Percentiles rank a stretch among this genome's conserved stretches.
Evolutionary conservation across 2,329 filamentous ascomycete species (phyloP).

Genomic region (Fusarium kyushuense): DNA sequence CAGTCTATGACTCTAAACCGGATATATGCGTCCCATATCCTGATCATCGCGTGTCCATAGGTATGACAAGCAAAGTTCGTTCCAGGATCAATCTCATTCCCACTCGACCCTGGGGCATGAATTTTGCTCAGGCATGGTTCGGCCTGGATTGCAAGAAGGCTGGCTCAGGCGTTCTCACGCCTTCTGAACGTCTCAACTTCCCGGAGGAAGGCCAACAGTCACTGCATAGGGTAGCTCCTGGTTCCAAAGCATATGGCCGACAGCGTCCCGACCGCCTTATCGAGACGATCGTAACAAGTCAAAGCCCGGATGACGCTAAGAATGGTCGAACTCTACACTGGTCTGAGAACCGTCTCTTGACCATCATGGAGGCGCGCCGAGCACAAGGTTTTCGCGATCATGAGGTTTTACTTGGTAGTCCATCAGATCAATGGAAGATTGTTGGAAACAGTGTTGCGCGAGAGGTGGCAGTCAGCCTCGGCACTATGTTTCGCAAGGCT

Average conservation of each 20-base stretch:
- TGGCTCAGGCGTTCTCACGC: constrained; percentile 53
- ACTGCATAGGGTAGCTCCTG: constrained; percentile 55
- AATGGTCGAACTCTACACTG: constrained; percentile 72
- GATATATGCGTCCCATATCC: constrained; percentile 74
- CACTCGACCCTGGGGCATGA: constrained; percentile 65
- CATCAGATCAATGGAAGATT: constrained; percentile 70
- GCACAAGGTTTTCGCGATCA: constrained; percentile 78
- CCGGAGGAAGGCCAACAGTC: constrained; percentile 42
- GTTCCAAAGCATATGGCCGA: constrained; percentile 64
- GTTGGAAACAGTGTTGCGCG: constrained; percentile 83
- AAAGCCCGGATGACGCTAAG: constrained; percentile 65
- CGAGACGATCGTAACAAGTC: constrained; percentile 70
- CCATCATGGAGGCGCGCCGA: constrained; percentile 74
- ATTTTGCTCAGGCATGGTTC: constrained; percentile 61
- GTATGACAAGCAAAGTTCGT: constrained; percentile 56
- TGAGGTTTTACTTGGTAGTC: constrained; percentile 74
- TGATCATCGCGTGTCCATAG: constrained; percentile 70
- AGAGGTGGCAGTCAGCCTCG: constrained; percentile 74
- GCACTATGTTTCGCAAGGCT: constrained; percentile 72
- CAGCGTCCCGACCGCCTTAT: constrained; percentile 66
- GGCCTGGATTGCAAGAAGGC: constrained; percentile 45
- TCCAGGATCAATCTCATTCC: constrained; percentile 70
- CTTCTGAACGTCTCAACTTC: constrained; percentile 57
- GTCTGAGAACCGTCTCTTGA: constrained; percentile 70
- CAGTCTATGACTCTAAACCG: constrained; percentile 70